Evolutionary conservation across 768 basidiomycete genomes (phyloP), one percentile per base, ranked within the genome.

Genomic region (Lepiota subincarnata): DNA sequence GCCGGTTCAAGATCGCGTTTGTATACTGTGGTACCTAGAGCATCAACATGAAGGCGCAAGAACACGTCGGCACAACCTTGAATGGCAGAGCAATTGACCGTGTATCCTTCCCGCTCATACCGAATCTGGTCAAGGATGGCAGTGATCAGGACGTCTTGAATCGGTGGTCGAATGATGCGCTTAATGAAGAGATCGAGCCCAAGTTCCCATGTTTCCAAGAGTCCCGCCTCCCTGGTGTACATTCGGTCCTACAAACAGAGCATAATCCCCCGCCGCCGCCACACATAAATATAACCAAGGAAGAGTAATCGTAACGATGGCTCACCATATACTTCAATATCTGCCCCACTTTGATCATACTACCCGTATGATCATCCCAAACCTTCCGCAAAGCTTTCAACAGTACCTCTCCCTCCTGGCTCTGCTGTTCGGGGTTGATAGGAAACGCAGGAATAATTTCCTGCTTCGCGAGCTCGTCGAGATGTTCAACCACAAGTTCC

Each of bases 251-350:
- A 48, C 24, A 53, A 40, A 13, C 3, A 34, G 20, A 26, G 39
- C 24, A 24, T 24, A 24, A 5, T 24, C 36, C 45, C 53, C 10
- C 10, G n/a, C n/a, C n/a, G n/a, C 10, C 31, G 6, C n/a, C n/a
- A n/a, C n/a, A n/a, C 7, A 31, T 31, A 31, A 31, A 31, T 31
- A 31, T 8, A 11, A 11, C 31, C 7, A 31, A 7, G 24, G 24
- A 31, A 7, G 2, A 11, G 31, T 31, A 31, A 8, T 31, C 31
- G 31, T 7, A 31, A 31, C 31, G 31, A 7, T 6, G 36, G 70
- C 81, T 52, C 62, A 97, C 97, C 94, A 99, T 97, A 65, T 99
- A 99, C 64, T 90, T 92, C 59, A 98, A 74, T 38, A 99, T 82
- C 68, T 94, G 92, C 10, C 86, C 82, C 55, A 99, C 67, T 66